A percentile compares a stretch with the other conserved stretches of the same genome.
Evolutionary conservation across 2,329 filamentous ascomycete species (phyloP).

Genomic region (Tolypocladium tundrense): DNA sequence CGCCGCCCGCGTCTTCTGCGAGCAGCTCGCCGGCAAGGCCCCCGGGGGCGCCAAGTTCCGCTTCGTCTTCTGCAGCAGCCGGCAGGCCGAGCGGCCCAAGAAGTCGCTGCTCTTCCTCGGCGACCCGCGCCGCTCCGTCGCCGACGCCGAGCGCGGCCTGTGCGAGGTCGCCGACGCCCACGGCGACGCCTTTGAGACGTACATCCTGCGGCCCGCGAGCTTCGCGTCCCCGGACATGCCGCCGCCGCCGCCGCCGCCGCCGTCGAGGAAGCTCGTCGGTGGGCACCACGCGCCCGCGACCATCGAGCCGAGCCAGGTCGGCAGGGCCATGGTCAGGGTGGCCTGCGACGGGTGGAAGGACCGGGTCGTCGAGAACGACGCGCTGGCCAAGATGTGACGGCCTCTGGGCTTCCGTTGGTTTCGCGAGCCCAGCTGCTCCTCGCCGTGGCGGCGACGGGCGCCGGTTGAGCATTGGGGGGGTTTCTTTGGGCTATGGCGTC

Average conservation of each 20-base stretch:
- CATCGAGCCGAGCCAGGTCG: constrained; percentile 25
- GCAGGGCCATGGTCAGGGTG: constrained; percentile 24
- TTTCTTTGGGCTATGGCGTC: not conserved
- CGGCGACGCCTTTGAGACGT: constrained; percentile 21
- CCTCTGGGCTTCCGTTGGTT: not conserved
- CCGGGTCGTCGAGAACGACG: constrained; percentile 22
- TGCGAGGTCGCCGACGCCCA: constrained; percentile 24
- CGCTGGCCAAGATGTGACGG: constrained; percentile 17
- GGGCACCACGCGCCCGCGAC: constrained; percentile 16
- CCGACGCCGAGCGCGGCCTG: constrained; percentile 28
- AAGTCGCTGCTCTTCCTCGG: constrained; percentile 22
- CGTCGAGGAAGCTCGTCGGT: constrained; percentile 14
- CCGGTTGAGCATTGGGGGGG: not conserved
- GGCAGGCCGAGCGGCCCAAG: constrained; percentile 21
- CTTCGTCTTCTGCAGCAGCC: constrained; percentile 32
- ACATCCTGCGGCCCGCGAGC: constrained; percentile 24
- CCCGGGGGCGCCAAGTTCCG: constrained; percentile 24
- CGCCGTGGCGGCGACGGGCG: not conserved
- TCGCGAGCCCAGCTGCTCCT: not conserved
- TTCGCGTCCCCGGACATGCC: constrained; percentile 17
- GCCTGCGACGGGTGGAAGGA: constrained; percentile 24
- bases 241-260: constrained; percentile 5
- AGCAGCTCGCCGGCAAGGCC: constrained; percentile 17
- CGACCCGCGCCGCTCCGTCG: constrained; percentile 27
- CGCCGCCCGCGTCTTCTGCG: constrained; percentile 45